A percentile compares a stretch with the other conserved stretches of the same genome.
Evolutionary conservation across 208 protist species (phyloP).

Genomic region (Wallacemonas sp.): DNA sequence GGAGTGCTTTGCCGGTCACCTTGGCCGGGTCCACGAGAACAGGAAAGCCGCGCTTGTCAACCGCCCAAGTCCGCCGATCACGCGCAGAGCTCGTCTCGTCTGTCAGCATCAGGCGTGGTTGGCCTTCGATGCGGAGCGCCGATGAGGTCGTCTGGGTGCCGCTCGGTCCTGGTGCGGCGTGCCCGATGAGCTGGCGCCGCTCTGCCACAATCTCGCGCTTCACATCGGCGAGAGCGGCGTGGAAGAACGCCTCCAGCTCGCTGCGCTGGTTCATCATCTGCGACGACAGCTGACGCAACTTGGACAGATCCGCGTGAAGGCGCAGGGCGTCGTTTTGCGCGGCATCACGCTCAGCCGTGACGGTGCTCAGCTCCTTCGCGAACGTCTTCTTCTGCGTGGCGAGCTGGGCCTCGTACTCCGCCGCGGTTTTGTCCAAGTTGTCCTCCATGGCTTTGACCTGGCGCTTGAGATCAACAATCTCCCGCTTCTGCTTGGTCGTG

Average conservation of each 20-base stretch:
- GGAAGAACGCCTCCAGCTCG: slow-evolving; percentile 89
- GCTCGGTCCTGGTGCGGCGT: not conserved
- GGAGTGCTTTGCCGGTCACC: slow-evolving; percentile 17
- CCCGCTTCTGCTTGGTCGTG: slow-evolving; percentile 50
- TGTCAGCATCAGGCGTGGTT: slow-evolving; percentile 47
- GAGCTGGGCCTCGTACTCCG: slow-evolving; percentile 61
- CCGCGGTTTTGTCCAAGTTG: slow-evolving; percentile 44
- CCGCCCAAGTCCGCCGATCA: slow-evolving; percentile 4
- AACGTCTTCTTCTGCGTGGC: slow-evolving; percentile 30
- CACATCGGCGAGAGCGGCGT: slow-evolving; percentile 80
- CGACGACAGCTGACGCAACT: slow-evolving; percentile 53
- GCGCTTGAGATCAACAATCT: slow-evolving; percentile 46
- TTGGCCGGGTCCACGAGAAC: slow-evolving; percentile 21
- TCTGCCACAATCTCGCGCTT: slow-evolving; percentile 58
- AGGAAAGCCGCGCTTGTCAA: slow-evolving; percentile 30
- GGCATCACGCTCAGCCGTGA: slow-evolving; percentile 63
- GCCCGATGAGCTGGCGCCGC: slow-evolving; percentile 27
- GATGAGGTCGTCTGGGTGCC: slow-evolving; percentile 32
- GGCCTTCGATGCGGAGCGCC: slow-evolving; percentile 44
- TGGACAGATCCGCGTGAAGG: slow-evolving; percentile 56
- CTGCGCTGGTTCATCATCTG: slow-evolving; percentile 66
- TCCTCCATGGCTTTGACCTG: slow-evolving; percentile 65
- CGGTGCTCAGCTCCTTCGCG: slow-evolving; percentile 22
- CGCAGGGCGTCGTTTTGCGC: slow-evolving; percentile 45
- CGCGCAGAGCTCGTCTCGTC: slow-evolving; percentile 25